phyloP scores from a whole-genome alignment of 306 rosid species.

The Crotalaria pallida region DNA sequence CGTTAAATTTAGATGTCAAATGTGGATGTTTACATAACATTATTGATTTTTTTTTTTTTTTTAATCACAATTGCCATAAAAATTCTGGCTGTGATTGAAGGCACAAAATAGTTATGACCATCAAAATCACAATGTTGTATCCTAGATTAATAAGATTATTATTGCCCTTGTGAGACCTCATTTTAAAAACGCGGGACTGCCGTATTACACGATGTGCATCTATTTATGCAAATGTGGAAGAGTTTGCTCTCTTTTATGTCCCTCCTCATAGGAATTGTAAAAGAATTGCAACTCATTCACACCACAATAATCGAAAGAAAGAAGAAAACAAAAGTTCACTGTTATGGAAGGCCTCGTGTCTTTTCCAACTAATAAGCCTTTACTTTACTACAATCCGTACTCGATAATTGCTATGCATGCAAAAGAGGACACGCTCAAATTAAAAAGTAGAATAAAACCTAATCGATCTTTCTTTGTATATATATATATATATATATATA shows the following conservation, averaged over 20 bases:
- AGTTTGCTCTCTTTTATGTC: background rate
- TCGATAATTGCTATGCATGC: background rate
- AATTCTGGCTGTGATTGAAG: too few relatives aligned
- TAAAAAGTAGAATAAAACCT: background rate
- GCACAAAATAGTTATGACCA: too few relatives aligned
- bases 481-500: too few relatives aligned
- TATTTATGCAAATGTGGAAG: slow-evolving; percentile 1
- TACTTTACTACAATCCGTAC: background rate
- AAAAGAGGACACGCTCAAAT: background rate
- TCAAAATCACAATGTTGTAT: too few relatives aligned
- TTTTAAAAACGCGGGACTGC: background rate
- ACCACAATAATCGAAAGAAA: slow-evolving; percentile 3
- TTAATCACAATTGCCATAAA: too few relatives aligned
- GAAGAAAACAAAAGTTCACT: background rate
- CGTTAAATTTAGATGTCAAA: too few relatives aligned
- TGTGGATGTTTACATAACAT: too few relatives aligned
- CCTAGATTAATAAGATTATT: too few relatives aligned
- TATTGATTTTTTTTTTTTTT: too few relatives aligned
- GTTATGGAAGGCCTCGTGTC: background rate
- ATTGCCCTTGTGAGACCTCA: too few relatives aligned
- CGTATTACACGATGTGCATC: slow-evolving; percentile 7
- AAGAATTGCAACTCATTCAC: background rate
- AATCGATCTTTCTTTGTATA: background rate
- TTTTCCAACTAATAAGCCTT: background rate
- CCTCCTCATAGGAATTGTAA: background rate